phyloP scores from a whole-genome alignment of 768 basidiomycete genomes.

The Hygrocybe coccinea region DNA sequence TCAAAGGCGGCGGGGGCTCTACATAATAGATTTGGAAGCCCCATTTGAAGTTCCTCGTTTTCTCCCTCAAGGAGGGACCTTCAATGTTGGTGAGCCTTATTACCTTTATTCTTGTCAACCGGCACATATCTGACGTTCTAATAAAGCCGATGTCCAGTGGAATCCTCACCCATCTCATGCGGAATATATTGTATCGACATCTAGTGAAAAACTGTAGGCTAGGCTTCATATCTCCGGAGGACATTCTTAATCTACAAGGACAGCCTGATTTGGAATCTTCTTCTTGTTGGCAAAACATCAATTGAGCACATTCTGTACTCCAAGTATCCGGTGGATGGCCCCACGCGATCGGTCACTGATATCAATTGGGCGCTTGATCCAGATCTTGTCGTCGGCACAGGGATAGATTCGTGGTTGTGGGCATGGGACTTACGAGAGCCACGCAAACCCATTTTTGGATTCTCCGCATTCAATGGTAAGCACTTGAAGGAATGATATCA shows the following conservation, averaged over 20 bases:
- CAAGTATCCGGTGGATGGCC: conserved; percentile 51
- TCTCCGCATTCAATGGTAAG: conserved; percentile 45
- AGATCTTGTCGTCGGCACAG: conserved; percentile 81
- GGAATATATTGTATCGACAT: conserved; percentile 84
- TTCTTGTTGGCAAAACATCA: conserved; percentile 63
- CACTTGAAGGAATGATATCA: not conserved
- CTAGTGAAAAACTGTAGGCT: conserved; percentile 80
- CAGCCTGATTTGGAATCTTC: conserved; percentile 93
- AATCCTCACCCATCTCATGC: conserved; percentile 74
- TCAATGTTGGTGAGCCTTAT: conserved; percentile 81
- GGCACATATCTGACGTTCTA: not conserved
- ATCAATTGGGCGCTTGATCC: conserved; percentile 96
- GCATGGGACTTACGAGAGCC: conserved; percentile 83
- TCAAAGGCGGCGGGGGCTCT: conserved; percentile 76
- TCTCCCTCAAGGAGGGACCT: conserved; percentile 92
- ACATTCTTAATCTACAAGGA: not conserved
- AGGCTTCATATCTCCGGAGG: not conserved
- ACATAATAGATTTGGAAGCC: conserved; percentile 89
- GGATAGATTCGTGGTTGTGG: conserved; percentile 93
- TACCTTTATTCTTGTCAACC: not conserved
- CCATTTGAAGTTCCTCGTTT: conserved; percentile 86
- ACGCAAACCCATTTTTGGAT: conserved; percentile 70
- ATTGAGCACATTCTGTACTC: conserved; percentile 83
- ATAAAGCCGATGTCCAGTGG: conserved; percentile 59
- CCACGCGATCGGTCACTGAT: conserved; percentile 62